Conservation (phyloP, 495 filamentous ascomycete species). For the Terfezia boudieri region DNA sequence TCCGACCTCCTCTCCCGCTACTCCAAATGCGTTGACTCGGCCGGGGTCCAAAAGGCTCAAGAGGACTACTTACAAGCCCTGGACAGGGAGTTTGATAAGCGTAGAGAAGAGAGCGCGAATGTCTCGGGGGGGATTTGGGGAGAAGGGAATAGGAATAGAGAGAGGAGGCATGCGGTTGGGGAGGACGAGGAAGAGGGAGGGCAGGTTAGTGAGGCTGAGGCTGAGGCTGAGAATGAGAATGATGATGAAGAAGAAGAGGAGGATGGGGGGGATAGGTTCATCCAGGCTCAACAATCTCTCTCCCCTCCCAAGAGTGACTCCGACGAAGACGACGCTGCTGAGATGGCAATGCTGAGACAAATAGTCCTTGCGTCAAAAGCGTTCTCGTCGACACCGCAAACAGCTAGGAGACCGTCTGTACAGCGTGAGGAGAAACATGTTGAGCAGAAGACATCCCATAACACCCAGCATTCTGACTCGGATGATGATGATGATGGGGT, state of each 20-base stretch:
- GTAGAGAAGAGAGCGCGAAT: constrained; percentile 38
- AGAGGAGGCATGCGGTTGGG: constrained; percentile 3
- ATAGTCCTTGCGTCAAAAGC: constrained; percentile 68
- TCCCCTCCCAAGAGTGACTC: constrained; percentile 47
- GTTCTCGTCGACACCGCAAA: constrained; percentile 28
- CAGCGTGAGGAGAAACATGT: background rate
- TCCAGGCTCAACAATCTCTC: constrained; percentile 19
- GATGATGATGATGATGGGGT: background rate
- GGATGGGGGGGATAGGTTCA: constrained; percentile 20
- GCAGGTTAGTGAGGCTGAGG: constrained; percentile 29
- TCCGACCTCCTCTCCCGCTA: constrained; percentile 60
- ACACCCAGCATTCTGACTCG: background rate
- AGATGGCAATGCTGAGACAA: constrained; percentile 76
- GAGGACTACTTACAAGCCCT: constrained; percentile 71
- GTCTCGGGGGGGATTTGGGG: constrained; percentile 52
- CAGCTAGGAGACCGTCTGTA: background rate
- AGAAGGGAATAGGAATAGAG: constrained; percentile 65
- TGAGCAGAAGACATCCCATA: background rate
- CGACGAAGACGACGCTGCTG: constrained; percentile 58
- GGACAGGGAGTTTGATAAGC: constrained; percentile 72
- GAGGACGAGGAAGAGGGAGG: constrained; percentile 25
- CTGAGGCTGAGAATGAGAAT: constrained; percentile 29
- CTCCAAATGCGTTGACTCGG: constrained; percentile 58
- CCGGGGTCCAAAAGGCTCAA: constrained; percentile 69
- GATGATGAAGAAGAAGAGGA: constrained; percentile 31